Evolutionary conservation across 2,329 filamentous ascomycete genomes (phyloP).

Genomic region (Xylaria sp.): DNA sequence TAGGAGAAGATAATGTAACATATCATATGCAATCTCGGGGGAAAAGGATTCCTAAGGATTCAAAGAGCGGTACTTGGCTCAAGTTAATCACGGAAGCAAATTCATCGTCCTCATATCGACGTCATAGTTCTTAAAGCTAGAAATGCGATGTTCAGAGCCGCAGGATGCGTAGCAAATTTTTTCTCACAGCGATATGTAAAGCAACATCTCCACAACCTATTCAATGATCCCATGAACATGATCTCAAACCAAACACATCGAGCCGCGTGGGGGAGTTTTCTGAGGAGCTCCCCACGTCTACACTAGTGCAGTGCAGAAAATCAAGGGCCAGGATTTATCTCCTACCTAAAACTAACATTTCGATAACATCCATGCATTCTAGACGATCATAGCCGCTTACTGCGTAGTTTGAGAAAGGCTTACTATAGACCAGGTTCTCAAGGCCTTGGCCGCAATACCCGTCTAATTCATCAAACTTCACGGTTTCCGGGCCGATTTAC

Average conservation of each 20-base stretch:
- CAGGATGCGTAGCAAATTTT: not conserved
- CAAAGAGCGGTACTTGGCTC: conserved; percentile 7
- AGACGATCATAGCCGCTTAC: conserved; percentile 24
- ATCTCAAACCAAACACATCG: conserved; percentile 19
- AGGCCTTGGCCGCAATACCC: not conserved
- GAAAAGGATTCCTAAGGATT: conserved; percentile 1
- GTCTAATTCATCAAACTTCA: not conserved
- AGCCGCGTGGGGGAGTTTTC: conserved; percentile 17
- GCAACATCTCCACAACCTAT: conserved; percentile 13
- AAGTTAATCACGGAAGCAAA: conserved; percentile 6
- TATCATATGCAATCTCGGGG: conserved; percentile 19
- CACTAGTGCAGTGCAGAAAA: not conserved
- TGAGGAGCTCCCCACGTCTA: conserved; percentile 18
- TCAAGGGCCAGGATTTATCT: conserved; percentile 22
- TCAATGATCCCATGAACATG: conserved; percentile 24
- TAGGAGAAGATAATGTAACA: not conserved
- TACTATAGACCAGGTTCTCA: conserved; percentile 27
- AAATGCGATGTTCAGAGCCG: not conserved
- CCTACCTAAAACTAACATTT: conserved; percentile 12
- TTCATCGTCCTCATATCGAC: not conserved
- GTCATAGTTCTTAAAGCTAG: conserved; percentile 2
- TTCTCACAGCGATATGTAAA: not conserved
- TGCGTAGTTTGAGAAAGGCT: conserved; percentile 16
- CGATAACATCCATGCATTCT: conserved; percentile 26
- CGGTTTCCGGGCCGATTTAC: conserved; percentile 19